Evolutionary conservation across 495 filamentous ascomycete species (phyloP), one percentile per base, ranked within the genome.

Genomic region (Daldinia grandis): DNA sequence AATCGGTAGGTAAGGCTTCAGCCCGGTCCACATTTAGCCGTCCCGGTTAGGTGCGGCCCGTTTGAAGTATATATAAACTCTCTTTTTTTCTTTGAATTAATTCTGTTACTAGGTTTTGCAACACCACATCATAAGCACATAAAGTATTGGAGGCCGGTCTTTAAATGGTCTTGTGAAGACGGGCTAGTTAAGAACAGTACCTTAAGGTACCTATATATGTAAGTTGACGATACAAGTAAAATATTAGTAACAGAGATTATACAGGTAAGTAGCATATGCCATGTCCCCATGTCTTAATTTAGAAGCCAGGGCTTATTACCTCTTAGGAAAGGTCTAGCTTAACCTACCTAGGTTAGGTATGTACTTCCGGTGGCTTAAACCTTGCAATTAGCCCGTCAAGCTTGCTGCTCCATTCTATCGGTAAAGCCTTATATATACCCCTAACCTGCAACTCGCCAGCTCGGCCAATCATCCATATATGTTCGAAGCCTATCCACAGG

Each of bases 391-490:
- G 69, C 42, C 76, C 71, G 38, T 76, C 71, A 50, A 83, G 76
- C 49, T 80, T 77, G 64, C 64, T 77, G 31, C 74, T 74, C 81
- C 80, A 82, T 31, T 78, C 74, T 33, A 68, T 24, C 4, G 79
- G 79, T 24, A 83, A 57, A 19, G 75, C 71, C 44, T 78, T 79
- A 44, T 81, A 73, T 24, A 83, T 79, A 15, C 78, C 81, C 58
- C 71, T 70, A n/a, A 82, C 72, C 59, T 83, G 79, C 64, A 76
- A 55, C 60, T 76, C 76, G 8, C 80, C 80, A 31, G 79, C 80
- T n/a, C 71, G 66, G 14, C 72, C 75, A 17, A 83, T 69, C 72
- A 80, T 76, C 79, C 81, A 83, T 3, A 80, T 60, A 65, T 78
- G 62, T 2, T 81, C 78, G 33, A 69, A 71, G 8, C 57, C 68